phyloP scores from a whole-genome alignment of 192 early-diverging fungal species.

The Haplosporangium gracile region DNA sequence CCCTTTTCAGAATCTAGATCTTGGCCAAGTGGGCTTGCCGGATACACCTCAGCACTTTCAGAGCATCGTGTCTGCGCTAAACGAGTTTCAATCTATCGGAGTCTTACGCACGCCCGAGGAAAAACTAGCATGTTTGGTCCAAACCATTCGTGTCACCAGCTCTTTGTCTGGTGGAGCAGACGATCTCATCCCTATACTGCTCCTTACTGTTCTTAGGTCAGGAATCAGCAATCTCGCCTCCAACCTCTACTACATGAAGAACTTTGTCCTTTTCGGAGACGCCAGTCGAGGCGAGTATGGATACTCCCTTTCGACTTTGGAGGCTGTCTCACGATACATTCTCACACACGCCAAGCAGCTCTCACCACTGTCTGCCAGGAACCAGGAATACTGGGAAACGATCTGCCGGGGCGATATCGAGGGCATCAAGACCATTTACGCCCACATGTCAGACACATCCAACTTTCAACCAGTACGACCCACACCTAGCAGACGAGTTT shows the following conservation, averaged over 20 bases:
- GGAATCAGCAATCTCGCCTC: constrained; percentile 60
- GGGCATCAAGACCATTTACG: constrained; percentile 15
- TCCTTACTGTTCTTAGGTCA: constrained; percentile 61
- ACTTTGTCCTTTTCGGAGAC: constrained; percentile 60
- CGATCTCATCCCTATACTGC: constrained; percentile 61
- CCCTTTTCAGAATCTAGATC: constrained; percentile 53
- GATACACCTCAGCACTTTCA: constrained; percentile 44
- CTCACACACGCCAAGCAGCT: constrained; percentile 40
- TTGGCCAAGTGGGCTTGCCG: constrained; percentile 62
- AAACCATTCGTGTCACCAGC: constrained; percentile 45
- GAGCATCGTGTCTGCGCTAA: constrained; percentile 48
- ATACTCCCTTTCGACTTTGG: constrained; percentile 63
- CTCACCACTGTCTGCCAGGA: constrained; percentile 45
- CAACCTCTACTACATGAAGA: constrained; percentile 65
- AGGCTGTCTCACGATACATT: constrained; percentile 62
- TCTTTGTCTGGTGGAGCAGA: constrained; percentile 50
- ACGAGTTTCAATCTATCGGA: constrained; percentile 61
- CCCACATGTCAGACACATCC: background rate
- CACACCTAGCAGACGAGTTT: constrained; percentile 1
- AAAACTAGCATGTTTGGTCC: constrained; percentile 59
- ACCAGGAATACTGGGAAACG: constrained; percentile 53
- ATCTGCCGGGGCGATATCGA: constrained; percentile 48
- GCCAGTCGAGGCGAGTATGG: constrained; percentile 58
- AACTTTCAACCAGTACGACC: background rate
- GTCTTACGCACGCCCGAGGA: constrained; percentile 63